Evolutionary conservation across 306 rosid species (phyloP), one percentile per base, ranked within the genome.

Genomic region (Begonia peltatifolia): DNA sequence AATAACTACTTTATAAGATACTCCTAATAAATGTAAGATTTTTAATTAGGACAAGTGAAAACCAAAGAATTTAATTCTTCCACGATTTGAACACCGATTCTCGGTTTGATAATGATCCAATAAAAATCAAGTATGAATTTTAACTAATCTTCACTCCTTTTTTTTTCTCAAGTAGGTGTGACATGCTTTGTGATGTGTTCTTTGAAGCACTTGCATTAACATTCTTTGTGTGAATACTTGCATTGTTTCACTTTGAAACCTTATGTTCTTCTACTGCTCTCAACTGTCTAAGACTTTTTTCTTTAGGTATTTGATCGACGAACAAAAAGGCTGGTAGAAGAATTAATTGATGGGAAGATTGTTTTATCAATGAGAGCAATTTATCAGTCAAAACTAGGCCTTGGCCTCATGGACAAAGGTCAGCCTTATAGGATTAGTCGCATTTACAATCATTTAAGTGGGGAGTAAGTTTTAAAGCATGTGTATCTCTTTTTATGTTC

Each of bases 341-440:
- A 90, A 72, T 46, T 76, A 73, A 90, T 90, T 69, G 95, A 90
- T 66, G 76, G 69, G 64, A 90, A 80, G 71, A 85, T 90, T 68
- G 82, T 75, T 56, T 76, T 90, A 87, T 85, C 97, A 10, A 90
- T 85, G 97, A 82, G 95, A 76, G 97, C 97, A 54, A 80, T 90
- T 60, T 90, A 90, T 77, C 97, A 90, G 69, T 90, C 97, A 55
- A 80, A 90, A 82, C 51, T 85, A 14, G 95, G 97, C 62, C 86
- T 83, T 63, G 83, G 95, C 55, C 82, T 90, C 42, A 74, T 90
- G 86, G 88, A 83, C 62, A 68, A 70, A 78, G 97, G 97, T 89
- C 71, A 44, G 20, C 48, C 6, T 30, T 10, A 51, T 55, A 42
- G 25, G 52, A 63, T 22, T 30, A 30, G 36, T 2, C 3, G 36